These are phyloP conservation scores for Chondrostereum purpureum DNA, from an alignment of 1,284 basidiomycete species.

Conservation along the genomic window DNA sequence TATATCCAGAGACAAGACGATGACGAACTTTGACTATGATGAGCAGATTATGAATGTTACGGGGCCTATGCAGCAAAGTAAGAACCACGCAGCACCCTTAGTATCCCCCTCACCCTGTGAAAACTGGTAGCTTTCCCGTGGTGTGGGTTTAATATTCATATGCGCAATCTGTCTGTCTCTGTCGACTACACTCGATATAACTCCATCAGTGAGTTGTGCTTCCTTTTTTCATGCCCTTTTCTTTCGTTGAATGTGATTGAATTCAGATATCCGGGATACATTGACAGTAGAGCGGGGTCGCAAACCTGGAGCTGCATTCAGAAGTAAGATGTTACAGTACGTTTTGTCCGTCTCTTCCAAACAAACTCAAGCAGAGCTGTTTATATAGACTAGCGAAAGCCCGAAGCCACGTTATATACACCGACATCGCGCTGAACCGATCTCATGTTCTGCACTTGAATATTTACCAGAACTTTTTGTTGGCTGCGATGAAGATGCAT, in stretches of 20 bases:
- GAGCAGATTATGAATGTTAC: slow-evolving; percentile 47
- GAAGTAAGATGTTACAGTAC: slow-evolving; percentile 65
- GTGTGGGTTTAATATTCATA: slow-evolving; percentile 82
- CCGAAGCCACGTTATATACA: slow-evolving; percentile 69
- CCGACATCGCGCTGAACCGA: slow-evolving; percentile 71
- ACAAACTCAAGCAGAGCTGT: too few species aligned
- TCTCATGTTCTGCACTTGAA: slow-evolving; percentile 65
- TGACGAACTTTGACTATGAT: slow-evolving; percentile 78
- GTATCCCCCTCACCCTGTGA: too few species aligned
- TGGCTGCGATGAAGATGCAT: slow-evolving; percentile 86
- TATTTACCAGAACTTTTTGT: slow-evolving; percentile 81
- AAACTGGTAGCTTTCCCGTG: slow-evolving; percentile 83
- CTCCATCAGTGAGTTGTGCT: slow-evolving; percentile 45
- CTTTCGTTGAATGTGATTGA: not conserved
- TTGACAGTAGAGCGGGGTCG: slow-evolving; percentile 61
- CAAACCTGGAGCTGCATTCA: slow-evolving; percentile 50
- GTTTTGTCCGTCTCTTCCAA: slow-evolving; percentile 23
- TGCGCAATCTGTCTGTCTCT: slow-evolving; percentile 66
- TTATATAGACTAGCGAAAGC: slow-evolving; percentile 54
- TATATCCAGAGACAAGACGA: slow-evolving; percentile 83
- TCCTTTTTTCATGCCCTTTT: not conserved
- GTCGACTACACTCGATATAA: slow-evolving; percentile 68
- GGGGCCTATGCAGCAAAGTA: slow-evolving; percentile 42
- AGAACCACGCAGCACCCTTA: too few species aligned
- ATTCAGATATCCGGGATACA: slow-evolving; percentile 49